These are phyloP conservation scores for Pholiota conissans DNA, from an alignment of 768 basidiomycete species.

Conservation along the genomic window DNA sequence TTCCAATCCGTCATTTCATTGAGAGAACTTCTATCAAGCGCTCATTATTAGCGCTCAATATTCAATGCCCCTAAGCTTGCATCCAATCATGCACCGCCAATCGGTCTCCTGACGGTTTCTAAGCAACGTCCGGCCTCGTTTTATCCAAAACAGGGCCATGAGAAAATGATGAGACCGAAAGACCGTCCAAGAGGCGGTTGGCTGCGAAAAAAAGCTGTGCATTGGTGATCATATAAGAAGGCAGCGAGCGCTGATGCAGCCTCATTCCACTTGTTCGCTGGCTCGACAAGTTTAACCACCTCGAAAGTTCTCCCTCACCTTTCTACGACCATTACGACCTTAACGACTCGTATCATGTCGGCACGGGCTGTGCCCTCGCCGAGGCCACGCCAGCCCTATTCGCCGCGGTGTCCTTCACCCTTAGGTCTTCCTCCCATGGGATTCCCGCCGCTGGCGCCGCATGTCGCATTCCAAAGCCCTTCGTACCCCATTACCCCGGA, in stretches of 20 bases:
- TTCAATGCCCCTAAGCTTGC: too few relatives aligned
- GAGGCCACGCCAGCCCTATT: constrained; percentile 19
- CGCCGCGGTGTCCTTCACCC: constrained; percentile 21
- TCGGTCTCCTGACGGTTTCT: neutral
- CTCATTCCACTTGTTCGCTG: constrained; percentile 19
- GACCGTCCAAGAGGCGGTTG: neutral
- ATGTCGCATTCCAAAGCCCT: constrained; percentile 17
- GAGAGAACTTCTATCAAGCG: too few relatives aligned
- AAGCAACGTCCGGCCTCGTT: constrained; percentile 8
- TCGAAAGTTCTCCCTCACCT: constrained; percentile 4
- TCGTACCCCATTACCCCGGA: constrained; percentile 14
- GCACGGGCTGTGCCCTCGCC: constrained; percentile 18
- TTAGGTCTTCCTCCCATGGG: constrained; percentile 18
- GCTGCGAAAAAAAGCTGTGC: constrained; percentile 15
- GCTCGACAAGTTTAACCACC: constrained; percentile 17
- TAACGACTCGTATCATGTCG: constrained; percentile 14
- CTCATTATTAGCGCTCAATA: too few relatives aligned
- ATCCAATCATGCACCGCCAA: neutral
- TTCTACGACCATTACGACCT: constrained; percentile 11
- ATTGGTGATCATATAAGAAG: constrained; percentile 16
- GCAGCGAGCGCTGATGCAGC: neutral
- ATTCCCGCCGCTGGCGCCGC: constrained; percentile 19
- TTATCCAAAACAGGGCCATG: neutral
- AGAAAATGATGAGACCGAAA: neutral
- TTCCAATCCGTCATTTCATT: too few relatives aligned